phyloP scores from a whole-genome alignment of 106 monocot species.

The Allium cepa region DNA sequence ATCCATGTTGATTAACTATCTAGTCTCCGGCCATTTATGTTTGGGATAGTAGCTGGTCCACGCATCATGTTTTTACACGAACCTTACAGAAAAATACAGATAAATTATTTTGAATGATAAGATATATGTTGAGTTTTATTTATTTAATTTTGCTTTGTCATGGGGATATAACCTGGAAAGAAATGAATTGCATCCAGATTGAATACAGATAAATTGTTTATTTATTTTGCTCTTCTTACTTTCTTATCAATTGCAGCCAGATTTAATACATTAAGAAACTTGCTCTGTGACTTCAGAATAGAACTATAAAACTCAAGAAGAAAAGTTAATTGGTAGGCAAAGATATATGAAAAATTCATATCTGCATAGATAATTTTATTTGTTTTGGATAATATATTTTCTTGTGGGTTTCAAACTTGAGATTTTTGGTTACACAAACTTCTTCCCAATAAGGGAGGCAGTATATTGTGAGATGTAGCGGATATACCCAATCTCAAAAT shows the following conservation, averaged over 20 bases:
- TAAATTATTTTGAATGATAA: background rate
- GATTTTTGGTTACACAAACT: too few relatives aligned
- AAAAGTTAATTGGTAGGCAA: too few relatives aligned
- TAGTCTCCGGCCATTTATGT: slow-evolving; percentile 77
- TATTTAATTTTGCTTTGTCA: background rate
- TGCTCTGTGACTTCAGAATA: slow-evolving; percentile 38
- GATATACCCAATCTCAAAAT: too few relatives aligned
- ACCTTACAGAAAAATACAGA: too few relatives aligned
- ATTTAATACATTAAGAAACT: slow-evolving; percentile 54
- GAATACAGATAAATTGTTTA: too few relatives aligned
- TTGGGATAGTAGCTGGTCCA: slow-evolving; percentile 52
- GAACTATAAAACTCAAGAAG: slow-evolving; percentile 24
- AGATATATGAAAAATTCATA: too few relatives aligned
- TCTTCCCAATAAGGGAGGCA: too few relatives aligned
- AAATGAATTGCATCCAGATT: slow-evolving; percentile 58
- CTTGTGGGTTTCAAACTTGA: too few relatives aligned
- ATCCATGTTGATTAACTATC: slow-evolving; percentile 68
- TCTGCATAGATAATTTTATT: too few relatives aligned
- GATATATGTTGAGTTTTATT: background rate
- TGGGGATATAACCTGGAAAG: slow-evolving; percentile 48
- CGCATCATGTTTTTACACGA: slow-evolving; percentile 74
- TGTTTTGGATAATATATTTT: too few relatives aligned
- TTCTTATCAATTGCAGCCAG: slow-evolving; percentile 49
- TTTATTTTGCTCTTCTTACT: slow-evolving; percentile 27
- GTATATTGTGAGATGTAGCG: too few relatives aligned